Conservation (phyloP, 441 rosid genomes). For the Capsella rubella region DNA sequence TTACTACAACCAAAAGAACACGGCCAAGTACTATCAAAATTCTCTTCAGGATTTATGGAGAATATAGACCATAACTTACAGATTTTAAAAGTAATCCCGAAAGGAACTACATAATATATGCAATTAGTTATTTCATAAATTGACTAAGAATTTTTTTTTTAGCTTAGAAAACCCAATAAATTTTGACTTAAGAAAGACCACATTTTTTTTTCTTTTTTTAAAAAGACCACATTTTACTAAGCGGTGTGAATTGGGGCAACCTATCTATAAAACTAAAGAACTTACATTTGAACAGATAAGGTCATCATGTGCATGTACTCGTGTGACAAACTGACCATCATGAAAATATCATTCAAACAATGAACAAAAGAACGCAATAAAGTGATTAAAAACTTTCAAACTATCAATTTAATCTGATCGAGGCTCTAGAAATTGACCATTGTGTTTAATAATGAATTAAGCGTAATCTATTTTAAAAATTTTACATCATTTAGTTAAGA, state of each 20-base stretch:
- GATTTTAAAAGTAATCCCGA: not conserved
- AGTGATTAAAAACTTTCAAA: not conserved
- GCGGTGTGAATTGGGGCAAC: not conserved
- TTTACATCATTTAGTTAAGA: not conserved
- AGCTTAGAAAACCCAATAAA: not conserved
- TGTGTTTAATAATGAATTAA: not conserved
- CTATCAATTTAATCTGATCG: not conserved
- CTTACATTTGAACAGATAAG: not conserved
- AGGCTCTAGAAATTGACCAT: not conserved
- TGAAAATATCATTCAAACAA: too few species aligned
- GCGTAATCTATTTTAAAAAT: not conserved
- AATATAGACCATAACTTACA: not conserved
- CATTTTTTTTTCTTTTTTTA: too few species aligned
- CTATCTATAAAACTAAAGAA: not conserved
- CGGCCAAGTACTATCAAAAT: not conserved
- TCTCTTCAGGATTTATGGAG: not conserved
- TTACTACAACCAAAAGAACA: not conserved
- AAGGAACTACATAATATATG: not conserved
- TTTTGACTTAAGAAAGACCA: not conserved
- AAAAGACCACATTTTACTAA: not conserved
- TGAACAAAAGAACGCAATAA: not conserved
- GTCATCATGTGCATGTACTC: not conserved
- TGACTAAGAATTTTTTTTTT: not conserved
- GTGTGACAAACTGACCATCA: too few species aligned
- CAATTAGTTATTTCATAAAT: not conserved